Percentiles rank a stretch among this genome's conserved stretches.
Evolutionary conservation across 2,329 filamentous ascomycete genomes (phyloP).

Genomic region (Aspergillus ochraceoroseus): DNA sequence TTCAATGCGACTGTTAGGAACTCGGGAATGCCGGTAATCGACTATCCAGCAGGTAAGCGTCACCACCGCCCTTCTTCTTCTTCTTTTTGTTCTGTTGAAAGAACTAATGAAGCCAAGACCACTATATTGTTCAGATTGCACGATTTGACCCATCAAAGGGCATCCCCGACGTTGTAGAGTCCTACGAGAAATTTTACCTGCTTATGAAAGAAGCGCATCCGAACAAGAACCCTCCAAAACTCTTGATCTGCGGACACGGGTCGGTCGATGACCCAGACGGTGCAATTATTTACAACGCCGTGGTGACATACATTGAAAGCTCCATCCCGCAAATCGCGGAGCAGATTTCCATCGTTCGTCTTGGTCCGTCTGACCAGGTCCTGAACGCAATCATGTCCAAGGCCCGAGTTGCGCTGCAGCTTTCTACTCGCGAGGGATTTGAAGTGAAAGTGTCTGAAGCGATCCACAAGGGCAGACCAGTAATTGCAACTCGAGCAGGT

Average conservation of each 20-base stretch:
- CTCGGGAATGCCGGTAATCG: slow-evolving; percentile 48
- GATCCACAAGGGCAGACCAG: slow-evolving; percentile 70
- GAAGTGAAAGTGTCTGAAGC: slow-evolving; percentile 84
- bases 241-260: slow-evolving; percentile 72
- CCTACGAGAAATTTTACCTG: slow-evolving; percentile 66
- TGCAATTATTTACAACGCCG: slow-evolving; percentile 65
- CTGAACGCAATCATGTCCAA: slow-evolving; percentile 71
- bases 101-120: slow-evolving; percentile 42
- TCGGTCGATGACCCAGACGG: slow-evolving; percentile 78
- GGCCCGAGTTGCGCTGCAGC: slow-evolving; percentile 68
- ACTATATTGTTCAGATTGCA: slow-evolving; percentile 75
- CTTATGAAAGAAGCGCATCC: slow-evolving; percentile 51
- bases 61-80: neutral
- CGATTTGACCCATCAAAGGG: slow-evolving; percentile 82
- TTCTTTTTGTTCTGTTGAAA: neutral
- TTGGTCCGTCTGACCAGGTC: slow-evolving; percentile 73
- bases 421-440: slow-evolving; percentile 77
- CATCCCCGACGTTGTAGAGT: slow-evolving; percentile 69
- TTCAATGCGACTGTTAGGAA: slow-evolving; percentile 60
- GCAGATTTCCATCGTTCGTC: slow-evolving; percentile 69
- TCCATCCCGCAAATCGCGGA: slow-evolving; percentile 58
- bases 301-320: slow-evolving; percentile 61
- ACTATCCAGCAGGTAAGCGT: slow-evolving; percentile 36
- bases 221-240: slow-evolving; percentile 58
- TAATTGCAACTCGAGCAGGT: slow-evolving; percentile 70